Conservation (phyloP, 2,329 filamentous ascomycete genomes). For the Aspergillus cejpii region DNA sequence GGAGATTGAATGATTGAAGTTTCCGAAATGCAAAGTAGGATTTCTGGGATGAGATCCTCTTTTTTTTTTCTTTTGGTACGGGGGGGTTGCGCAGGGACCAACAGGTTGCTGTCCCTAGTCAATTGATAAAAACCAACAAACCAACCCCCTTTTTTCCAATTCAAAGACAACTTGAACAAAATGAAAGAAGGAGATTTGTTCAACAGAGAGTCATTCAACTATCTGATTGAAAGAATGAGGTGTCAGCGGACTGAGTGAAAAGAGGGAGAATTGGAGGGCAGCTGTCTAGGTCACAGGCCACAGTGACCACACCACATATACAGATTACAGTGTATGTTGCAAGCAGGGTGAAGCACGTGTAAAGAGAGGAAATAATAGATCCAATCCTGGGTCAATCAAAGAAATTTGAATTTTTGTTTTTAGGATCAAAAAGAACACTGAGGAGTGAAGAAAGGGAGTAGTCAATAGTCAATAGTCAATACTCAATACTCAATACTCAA, state of each 20-base stretch:
- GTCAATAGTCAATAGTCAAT: too few relatives aligned
- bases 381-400: not conserved
- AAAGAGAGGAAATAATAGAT: constrained; percentile 5
- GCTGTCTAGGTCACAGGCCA: constrained; percentile 33
- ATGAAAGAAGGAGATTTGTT: not conserved
- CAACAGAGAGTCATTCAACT: constrained; percentile 1
- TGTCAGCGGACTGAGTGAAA: constrained; percentile 25
- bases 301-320: constrained; percentile 6
- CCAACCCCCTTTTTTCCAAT: constrained; percentile 9
- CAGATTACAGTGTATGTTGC: too few relatives aligned
- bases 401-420: too few relatives aligned
- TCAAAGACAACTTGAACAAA: not conserved
- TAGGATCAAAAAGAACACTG: too few relatives aligned
- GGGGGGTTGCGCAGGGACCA: constrained; percentile 2
- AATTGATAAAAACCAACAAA: constrained; percentile 11
- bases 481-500: too few relatives aligned
- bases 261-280: constrained; percentile 23
- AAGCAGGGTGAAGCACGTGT: constrained; percentile 18
- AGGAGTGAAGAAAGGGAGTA: too few relatives aligned
- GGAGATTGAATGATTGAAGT: constrained; percentile 10
- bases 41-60: constrained; percentile 1
- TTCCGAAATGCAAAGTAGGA: constrained; percentile 2
- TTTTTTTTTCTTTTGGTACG: constrained; percentile 4
- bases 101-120: constrained; percentile 5
- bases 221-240: constrained; percentile 5